A percentile compares a stretch with the other conserved stretches of the same genome.
Evolutionary conservation across 2,329 filamentous ascomycete genomes (phyloP).

Genomic region (Colletotrichum sp.): DNA sequence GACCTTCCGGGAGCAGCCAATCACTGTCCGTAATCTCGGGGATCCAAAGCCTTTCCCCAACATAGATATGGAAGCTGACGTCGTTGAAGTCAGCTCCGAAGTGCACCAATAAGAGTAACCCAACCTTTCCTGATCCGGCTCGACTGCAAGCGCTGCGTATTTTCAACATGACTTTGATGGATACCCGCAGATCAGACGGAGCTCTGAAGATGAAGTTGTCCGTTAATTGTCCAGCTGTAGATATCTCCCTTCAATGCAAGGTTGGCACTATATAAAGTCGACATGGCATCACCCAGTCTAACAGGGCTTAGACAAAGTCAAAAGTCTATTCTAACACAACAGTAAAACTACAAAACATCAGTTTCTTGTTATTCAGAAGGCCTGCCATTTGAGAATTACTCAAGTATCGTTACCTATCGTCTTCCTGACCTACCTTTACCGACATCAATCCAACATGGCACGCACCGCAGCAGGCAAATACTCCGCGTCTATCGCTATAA

Average conservation of each 20-base stretch:
- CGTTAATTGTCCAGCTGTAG: neutral
- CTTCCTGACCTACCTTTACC: neutral
- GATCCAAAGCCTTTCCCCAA: neutral
- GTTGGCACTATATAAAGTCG: neutral
- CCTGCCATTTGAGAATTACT: neutral
- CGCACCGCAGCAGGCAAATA: neutral
- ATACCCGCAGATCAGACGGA: neutral
- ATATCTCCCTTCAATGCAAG: neutral
- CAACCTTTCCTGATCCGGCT: neutral
- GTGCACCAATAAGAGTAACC: no score
- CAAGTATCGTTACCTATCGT: neutral
- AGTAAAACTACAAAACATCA: neutral
- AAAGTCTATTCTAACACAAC: neutral
- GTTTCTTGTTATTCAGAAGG: neutral
- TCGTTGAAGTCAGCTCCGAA: neutral
- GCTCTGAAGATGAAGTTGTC: neutral
- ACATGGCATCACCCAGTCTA: neutral
- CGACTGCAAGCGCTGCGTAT: neutral
- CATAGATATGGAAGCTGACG: neutral
- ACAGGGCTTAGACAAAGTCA: neutral
- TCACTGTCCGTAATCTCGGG: neutral
- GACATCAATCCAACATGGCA: neutral
- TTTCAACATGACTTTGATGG: neutral
- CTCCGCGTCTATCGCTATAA: slow-evolving; percentile 42
- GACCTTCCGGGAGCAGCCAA: neutral